A percentile compares a stretch with the other conserved stretches of the same genome.
Evolutionary conservation across 352 stramenopile species (phyloP).

Genomic region (Globisporangium irregulare): DNA sequence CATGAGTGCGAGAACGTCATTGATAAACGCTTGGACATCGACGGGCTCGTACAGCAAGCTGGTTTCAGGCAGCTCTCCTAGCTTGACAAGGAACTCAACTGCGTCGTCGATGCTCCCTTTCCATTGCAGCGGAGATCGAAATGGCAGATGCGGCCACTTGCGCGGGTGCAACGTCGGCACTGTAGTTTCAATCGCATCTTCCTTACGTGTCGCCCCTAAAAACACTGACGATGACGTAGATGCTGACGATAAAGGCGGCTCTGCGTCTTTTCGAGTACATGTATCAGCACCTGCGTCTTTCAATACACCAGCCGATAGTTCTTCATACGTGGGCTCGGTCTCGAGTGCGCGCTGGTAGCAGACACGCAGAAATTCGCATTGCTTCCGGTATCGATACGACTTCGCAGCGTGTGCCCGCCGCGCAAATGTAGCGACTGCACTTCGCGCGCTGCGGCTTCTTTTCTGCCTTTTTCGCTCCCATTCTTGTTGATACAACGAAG

Average conservation of each 20-base stretch:
- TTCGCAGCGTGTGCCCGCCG: constrained; percentile 40
- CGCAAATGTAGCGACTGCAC: constrained; percentile 33
- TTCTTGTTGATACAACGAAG: constrained; percentile 12
- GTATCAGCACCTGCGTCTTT: neutral
- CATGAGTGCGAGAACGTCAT: constrained; percentile 22
- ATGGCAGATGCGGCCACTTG: constrained; percentile 72
- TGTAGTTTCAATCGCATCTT: constrained; percentile 40
- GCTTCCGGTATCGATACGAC: constrained; percentile 52
- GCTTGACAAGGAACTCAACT: constrained; percentile 44
- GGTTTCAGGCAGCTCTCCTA: constrained; percentile 47
- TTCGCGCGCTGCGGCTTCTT: constrained; percentile 22
- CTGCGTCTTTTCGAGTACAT: neutral
- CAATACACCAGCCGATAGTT: neutral
- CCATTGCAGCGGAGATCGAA: constrained; percentile 52
- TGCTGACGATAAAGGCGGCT: constrained; percentile 1
- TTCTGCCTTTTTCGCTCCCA: constrained; percentile 15
- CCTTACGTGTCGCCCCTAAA: constrained; percentile 27
- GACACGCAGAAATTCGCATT: constrained; percentile 61
- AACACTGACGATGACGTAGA: constrained; percentile 13
- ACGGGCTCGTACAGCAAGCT: constrained; percentile 73
- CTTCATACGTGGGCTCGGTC: constrained; percentile 20
- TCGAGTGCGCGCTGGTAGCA: constrained; percentile 58
- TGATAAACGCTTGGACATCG: constrained; percentile 37
- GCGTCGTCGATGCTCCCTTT: constrained; percentile 29
- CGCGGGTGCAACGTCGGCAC: constrained; percentile 44